Evolutionary conservation across 441 rosid species (phyloP).

Genomic region (Melastoma candidum): DNA sequence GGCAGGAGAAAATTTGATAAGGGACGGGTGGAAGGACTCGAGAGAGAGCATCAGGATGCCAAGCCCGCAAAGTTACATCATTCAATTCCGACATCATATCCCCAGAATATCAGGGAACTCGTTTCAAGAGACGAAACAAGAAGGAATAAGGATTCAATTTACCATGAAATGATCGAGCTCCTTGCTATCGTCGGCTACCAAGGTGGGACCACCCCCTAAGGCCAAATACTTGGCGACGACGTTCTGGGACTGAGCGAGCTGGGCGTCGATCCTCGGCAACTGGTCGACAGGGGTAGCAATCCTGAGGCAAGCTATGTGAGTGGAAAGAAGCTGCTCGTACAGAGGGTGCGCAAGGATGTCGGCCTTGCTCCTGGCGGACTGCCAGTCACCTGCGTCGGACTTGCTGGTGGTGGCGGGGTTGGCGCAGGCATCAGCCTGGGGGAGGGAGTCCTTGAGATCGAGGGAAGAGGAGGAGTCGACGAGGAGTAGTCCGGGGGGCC

Average conservation of each 20-base stretch:
- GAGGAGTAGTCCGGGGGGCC: too few relatives aligned
- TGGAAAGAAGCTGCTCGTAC: conserved; percentile 13
- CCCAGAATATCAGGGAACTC: too few relatives aligned
- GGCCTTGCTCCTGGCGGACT: conserved; percentile 5
- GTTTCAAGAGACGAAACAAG: too few relatives aligned
- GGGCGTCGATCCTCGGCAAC: conserved; percentile 9
- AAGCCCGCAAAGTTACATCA: too few relatives aligned
- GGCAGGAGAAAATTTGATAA: too few relatives aligned
- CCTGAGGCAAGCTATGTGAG: conserved; percentile 12
- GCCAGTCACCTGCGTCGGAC: conserved; percentile 4
- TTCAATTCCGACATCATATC: too few relatives aligned
- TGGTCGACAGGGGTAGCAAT: conserved; percentile 12
- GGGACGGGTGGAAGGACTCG: too few relatives aligned
- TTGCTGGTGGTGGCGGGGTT: conserved; percentile 1
- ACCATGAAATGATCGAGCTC: conserved; percentile 14
- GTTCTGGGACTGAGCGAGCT: conserved; percentile 10
- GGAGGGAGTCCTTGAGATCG: conserved; percentile 53
- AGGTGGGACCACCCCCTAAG: conserved; percentile 8
- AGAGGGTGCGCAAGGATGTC: conserved; percentile 10
- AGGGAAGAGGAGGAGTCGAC: too few relatives aligned
- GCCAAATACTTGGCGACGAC: conserved; percentile 12
- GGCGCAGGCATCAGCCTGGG: conserved; percentile 15
- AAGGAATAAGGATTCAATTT: background rate
- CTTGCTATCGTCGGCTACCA: conserved; percentile 3
- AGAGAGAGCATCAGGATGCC: too few relatives aligned